Evolutionary conservation across 1,139 yeast species (phyloP).

Genomic region (Candida sanyaensis): DNA sequence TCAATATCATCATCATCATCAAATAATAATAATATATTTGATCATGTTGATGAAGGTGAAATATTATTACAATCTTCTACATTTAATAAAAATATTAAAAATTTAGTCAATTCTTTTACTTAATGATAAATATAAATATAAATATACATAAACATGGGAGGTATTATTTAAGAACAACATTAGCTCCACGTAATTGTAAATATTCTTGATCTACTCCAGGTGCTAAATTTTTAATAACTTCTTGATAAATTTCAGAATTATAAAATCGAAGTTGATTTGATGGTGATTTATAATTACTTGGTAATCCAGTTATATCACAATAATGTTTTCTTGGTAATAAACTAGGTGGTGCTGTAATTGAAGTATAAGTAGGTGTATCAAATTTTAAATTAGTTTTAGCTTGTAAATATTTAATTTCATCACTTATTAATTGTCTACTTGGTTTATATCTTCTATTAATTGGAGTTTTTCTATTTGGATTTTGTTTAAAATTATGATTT

Average conservation of each 20-base stretch:
- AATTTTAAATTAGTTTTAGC: slow-evolving; percentile 38
- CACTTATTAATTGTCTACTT: slow-evolving; percentile 70
- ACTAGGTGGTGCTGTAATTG: slow-evolving; percentile 86
- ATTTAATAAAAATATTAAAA: slow-evolving; percentile 41
- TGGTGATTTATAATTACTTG: slow-evolving; percentile 76
- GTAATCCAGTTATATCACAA: slow-evolving; percentile 93
- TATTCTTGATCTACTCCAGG: slow-evolving; percentile 95
- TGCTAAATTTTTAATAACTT: slow-evolving; percentile 75
- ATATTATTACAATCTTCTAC: slow-evolving; percentile 26
- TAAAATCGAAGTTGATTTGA: slow-evolving; percentile 76
- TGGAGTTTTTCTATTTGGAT: slow-evolving; percentile 44
- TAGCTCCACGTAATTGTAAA: slow-evolving; percentile 83
- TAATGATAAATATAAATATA: neutral
- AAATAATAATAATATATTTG: slow-evolving; percentile 12
- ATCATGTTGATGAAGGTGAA: slow-evolving; percentile 21
- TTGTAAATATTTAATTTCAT: slow-evolving; percentile 68
- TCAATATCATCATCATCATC: slow-evolving; percentile 12
- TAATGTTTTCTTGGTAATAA: slow-evolving; percentile 77
- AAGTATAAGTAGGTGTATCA: slow-evolving; percentile 58
- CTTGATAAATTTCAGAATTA: slow-evolving; percentile 80
- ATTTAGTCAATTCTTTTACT: slow-evolving; percentile 26
- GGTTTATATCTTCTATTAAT: slow-evolving; percentile 73
- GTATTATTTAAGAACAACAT: slow-evolving; percentile 72
- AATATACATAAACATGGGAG: neutral
- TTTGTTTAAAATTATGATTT: slow-evolving; percentile 55